phyloP scores from a whole-genome alignment of 1,284 basidiomycete genomes.

The Exobasidium rhododendri region DNA sequence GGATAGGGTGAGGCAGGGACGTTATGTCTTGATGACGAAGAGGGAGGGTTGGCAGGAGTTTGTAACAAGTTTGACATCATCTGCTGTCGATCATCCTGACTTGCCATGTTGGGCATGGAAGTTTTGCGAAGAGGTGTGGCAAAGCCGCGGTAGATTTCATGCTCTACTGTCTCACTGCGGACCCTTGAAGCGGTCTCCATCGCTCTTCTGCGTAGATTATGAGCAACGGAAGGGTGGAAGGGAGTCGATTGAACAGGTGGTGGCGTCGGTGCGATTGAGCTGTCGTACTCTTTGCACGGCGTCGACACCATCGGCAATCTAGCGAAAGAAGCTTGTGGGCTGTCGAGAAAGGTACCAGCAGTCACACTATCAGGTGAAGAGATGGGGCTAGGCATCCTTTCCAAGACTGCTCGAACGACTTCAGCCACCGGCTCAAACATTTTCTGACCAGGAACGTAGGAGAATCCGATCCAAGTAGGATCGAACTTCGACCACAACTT shows the following conservation, averaged over 20 bases:
- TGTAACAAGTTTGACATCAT: conserved; percentile 3
- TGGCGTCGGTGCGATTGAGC: background rate
- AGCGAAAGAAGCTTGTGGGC: background rate
- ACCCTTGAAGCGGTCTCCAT: conserved; percentile 19
- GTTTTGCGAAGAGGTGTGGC: conserved; percentile 46
- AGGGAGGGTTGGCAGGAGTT: background rate
- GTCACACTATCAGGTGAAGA: background rate
- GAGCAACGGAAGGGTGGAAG: background rate
- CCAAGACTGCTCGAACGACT: background rate
- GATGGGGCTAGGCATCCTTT: background rate
- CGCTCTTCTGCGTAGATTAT: conserved; percentile 8
- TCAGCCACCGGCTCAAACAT: background rate
- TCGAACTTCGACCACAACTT: conserved; percentile 2
- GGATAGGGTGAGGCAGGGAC: conserved; percentile 46
- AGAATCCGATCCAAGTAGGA: conserved; percentile 8
- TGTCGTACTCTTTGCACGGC: conserved; percentile 13
- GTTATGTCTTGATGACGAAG: background rate
- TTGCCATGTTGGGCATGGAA: conserved; percentile 26
- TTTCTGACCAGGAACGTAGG: background rate
- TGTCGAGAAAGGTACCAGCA: background rate
- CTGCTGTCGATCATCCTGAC: conserved; percentile 8
- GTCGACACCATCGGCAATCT: conserved; percentile 7
- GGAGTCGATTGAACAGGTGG: background rate
- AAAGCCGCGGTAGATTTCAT: conserved; percentile 17
- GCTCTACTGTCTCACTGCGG: conserved; percentile 4